Percentiles rank a stretch among this genome's conserved stretches.
These are phyloP conservation scores for Chaetomium globosum DNA, from an alignment of 2,329 filamentous ascomycete species.

Conservation along the genomic window DNA sequence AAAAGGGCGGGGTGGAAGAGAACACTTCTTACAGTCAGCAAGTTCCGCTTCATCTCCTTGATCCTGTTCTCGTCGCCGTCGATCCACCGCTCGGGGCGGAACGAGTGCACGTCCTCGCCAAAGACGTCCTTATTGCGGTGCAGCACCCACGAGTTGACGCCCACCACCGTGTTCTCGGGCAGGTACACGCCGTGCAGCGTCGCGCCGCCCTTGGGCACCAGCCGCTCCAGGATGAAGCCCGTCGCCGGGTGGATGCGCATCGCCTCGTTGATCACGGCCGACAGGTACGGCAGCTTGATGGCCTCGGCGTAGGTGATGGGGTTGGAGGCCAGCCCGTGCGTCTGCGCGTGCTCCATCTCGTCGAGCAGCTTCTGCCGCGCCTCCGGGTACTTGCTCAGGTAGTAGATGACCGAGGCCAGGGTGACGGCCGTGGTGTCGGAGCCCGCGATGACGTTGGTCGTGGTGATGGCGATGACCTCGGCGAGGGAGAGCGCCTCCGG, in stretches of 20 bases:
- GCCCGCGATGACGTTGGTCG: constrained; percentile 8
- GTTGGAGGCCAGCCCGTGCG: not conserved
- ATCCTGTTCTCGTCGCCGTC: not conserved
- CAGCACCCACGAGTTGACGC: constrained; percentile 63
- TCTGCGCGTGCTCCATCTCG: not conserved
- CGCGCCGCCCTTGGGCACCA: constrained; percentile 57
- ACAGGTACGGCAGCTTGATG: constrained; percentile 10
- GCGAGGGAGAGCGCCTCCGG: not conserved
- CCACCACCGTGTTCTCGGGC: constrained; percentile 61
- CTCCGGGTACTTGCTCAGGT: not conserved
- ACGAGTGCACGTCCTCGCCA: constrained; percentile 41
- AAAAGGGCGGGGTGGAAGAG: not conserved
- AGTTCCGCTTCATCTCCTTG: not conserved
- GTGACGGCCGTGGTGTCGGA: constrained; percentile 6
- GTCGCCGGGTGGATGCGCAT: constrained; percentile 65
- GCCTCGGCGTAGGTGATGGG: not conserved
- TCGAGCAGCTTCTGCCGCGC: not conserved
- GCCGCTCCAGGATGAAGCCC: constrained; percentile 61
- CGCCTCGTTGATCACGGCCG: constrained; percentile 54
- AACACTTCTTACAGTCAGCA: not conserved
- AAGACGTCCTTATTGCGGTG: constrained; percentile 60
- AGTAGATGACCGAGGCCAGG: not conserved
- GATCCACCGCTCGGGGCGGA: constrained; percentile 6
- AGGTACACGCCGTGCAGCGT: constrained; percentile 55
- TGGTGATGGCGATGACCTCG: not conserved